phyloP scores from a whole-genome alignment of 768 basidiomycete genomes.

The Saitozyma podzolica region DNA sequence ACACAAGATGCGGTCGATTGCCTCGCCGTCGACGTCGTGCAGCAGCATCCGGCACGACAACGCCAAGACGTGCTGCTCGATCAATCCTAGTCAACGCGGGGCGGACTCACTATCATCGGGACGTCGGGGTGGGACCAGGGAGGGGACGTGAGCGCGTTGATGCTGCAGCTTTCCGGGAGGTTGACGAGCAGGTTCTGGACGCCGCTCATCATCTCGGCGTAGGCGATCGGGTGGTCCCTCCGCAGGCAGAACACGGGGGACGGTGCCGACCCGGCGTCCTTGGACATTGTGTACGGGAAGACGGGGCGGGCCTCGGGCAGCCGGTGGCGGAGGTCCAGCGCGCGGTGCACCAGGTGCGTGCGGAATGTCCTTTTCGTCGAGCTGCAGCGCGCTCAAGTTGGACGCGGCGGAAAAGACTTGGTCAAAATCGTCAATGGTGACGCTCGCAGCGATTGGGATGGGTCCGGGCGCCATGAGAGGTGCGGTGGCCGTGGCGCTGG shows the following conservation, averaged over 20 bases:
- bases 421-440: too few relatives aligned
- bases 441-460: too few relatives aligned
- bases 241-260: too few relatives aligned
- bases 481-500: too few relatives aligned
- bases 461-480: too few relatives aligned
- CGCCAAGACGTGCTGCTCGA: constrained; percentile 9
- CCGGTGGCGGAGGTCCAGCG: too few relatives aligned
- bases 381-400: background rate
- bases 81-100: background rate
- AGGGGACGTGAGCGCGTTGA: constrained; percentile 1
- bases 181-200: constrained; percentile 4
- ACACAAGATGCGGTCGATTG: constrained; percentile 6
- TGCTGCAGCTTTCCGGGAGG: constrained; percentile 12
- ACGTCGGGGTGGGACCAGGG: constrained; percentile 20
- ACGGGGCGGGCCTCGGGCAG: too few relatives aligned
- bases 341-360: constrained; percentile 2
- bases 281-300: too few relatives aligned
- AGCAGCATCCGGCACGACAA: constrained; percentile 14
- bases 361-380: constrained; percentile 23
- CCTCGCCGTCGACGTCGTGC: constrained; percentile 13
- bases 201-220: constrained; percentile 18
- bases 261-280: too few relatives aligned
- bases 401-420: too few relatives aligned
- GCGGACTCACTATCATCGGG: constrained; percentile 20
- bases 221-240: too few relatives aligned